Base-by-base conservation (phyloP, 768 basidiomycete genomes). In the Mycena indigotica region DNA sequence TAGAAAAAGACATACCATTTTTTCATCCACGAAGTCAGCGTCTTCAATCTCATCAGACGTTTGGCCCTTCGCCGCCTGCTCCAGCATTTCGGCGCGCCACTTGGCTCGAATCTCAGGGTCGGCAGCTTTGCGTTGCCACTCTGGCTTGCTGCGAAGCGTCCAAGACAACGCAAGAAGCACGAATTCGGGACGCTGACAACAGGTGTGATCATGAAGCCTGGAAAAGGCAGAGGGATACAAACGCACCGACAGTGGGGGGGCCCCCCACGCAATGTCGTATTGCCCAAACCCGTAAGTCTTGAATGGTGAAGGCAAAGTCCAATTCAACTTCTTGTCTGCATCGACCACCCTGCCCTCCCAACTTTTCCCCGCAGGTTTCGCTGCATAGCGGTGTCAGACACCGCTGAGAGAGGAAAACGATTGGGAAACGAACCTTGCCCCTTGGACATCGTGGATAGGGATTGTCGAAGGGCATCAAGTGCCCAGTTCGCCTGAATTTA, bases 21-120 rank as follows among this genome's bases (percentile, higher is more conserved):
- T 57, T 23, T 53, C 52, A 2, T 44, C 41, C 41, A 44, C 45
- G 1, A 60, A 50, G 19, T 38, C 29, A 5, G 26, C 41, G 23
- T 44, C 41, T 5, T 44, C 15, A 23, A 44, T 15, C 8, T 8
- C 15, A 8, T 44, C 46, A 4, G 46, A 48, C 19, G 25, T 44
- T 3, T 21, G 23, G 3, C 26, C 19, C 19, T 28, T 24, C 16
- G 26, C 17, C 2, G 19, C 15, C 26, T 62, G 53, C 30, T 62
- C 53, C 38, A 55, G 26, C 5, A 57, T 53, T 23, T 62, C 61
- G 24, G 38, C 13, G 12, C 53, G 53, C 57, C 61, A 58, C n/a
- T 62, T 58, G 2, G 5, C 28, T 19, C 56, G 56, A 6, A 62
- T 57, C 30, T 57, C 40, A 3, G 59, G 54, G 28, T 60, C 51